Percentiles rank a stretch among this genome's conserved stretches.
Evolutionary conservation across 192 early-diverging fungal genomes (phyloP).

Genomic region (Cladochytrium replicatum): DNA sequence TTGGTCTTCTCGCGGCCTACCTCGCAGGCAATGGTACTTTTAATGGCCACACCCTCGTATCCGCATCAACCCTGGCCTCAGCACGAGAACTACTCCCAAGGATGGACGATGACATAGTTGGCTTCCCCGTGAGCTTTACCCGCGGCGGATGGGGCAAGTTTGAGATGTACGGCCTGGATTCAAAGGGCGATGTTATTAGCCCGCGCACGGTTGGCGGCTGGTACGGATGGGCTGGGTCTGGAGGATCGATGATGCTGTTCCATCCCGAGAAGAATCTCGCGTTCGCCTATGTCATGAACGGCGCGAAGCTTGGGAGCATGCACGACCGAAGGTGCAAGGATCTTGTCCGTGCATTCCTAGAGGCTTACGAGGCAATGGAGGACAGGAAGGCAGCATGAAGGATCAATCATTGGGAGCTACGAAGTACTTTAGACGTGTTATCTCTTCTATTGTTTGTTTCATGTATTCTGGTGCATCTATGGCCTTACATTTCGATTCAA

Average conservation of each 20-base stretch:
- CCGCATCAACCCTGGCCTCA: slow-evolving; percentile 11
- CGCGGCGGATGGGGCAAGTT: slow-evolving; percentile 36
- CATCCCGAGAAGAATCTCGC: too few species aligned
- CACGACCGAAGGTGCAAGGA: too few species aligned
- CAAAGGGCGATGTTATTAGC: slow-evolving; percentile 21
- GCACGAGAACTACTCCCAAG: slow-evolving; percentile 14
- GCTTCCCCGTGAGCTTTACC: slow-evolving; percentile 11
- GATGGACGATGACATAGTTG: slow-evolving; percentile 10
- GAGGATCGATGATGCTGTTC: slow-evolving; percentile 44
- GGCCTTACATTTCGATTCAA: too few species aligned
- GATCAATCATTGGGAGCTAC: too few species aligned
- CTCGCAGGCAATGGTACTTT: slow-evolving; percentile 48
- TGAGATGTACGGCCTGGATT: too few species aligned
- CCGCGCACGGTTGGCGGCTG: slow-evolving; percentile 12
- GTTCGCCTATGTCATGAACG: slow-evolving; percentile 52
- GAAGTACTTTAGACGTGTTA: too few species aligned
- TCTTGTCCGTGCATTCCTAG: too few species aligned
- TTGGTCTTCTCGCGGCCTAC: slow-evolving; percentile 50
- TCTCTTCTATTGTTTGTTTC: too few species aligned
- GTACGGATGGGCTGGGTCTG: slow-evolving; percentile 54
- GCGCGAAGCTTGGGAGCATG: too few species aligned
- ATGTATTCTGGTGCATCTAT: too few species aligned
- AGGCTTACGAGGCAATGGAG: too few species aligned
- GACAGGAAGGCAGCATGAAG: too few species aligned
- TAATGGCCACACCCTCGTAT: slow-evolving; percentile 16